Conservation (phyloP, 2,329 filamentous ascomycete species). For the Verticillium albo-atrum region DNA sequence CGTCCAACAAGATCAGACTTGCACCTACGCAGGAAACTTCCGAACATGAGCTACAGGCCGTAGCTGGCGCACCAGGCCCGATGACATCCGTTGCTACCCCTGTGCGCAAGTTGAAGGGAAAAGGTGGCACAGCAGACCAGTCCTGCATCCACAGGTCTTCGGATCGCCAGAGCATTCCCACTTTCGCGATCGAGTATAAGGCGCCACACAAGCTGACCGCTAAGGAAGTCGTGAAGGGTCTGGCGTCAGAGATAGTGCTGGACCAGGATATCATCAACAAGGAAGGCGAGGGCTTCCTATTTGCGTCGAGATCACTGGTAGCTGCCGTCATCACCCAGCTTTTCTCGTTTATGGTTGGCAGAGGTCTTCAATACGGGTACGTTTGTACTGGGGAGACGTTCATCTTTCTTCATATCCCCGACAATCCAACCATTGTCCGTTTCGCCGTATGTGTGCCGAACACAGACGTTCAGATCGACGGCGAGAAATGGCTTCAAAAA, state of each 20-base stretch:
- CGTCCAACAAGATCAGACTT: slow-evolving; percentile 15
- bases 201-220: slow-evolving; percentile 29
- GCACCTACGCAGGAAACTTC: slow-evolving; percentile 18
- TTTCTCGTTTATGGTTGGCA: slow-evolving; percentile 33
- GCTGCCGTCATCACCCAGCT: slow-evolving; percentile 32
- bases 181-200: slow-evolving; percentile 31
- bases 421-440: slow-evolving; percentile 24
- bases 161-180: slow-evolving; percentile 14
- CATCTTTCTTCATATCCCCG: slow-evolving; percentile 28
- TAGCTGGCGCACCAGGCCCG: slow-evolving; percentile 5
- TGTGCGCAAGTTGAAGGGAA: slow-evolving; percentile 17
- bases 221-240: slow-evolving; percentile 25
- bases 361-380: slow-evolving; percentile 28
- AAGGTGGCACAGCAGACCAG: slow-evolving; percentile 25
- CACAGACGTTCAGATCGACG: slow-evolving; percentile 25
- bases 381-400: slow-evolving; percentile 26
- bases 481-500: slow-evolving; percentile 26
- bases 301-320: slow-evolving; percentile 22
- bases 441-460: slow-evolving; percentile 26
- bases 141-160: slow-evolving; percentile 14
- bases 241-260: slow-evolving; percentile 26
- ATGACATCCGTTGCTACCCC: slow-evolving; percentile 5
- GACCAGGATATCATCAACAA: slow-evolving; percentile 26
- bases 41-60: slow-evolving; percentile 6
- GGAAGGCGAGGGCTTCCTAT: slow-evolving; percentile 22